Percentiles rank a stretch among this genome's conserved stretches.
Evolutionary conservation across 495 filamentous ascomycete species (phyloP).

Genomic region (Daldinia childiae): DNA sequence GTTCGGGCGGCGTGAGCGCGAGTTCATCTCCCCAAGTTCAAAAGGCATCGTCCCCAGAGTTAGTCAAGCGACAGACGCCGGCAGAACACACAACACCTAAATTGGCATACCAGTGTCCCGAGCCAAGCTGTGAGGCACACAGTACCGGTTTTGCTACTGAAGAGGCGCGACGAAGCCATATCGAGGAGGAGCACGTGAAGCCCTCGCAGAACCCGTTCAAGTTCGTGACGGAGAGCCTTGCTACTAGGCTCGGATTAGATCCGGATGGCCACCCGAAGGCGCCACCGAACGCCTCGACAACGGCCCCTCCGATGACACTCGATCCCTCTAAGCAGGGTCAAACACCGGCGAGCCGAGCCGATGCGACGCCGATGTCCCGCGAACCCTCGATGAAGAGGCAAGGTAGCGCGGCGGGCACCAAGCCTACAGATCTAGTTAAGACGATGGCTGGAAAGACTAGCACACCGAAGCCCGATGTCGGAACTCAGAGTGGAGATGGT

Average conservation of each 20-base stretch:
- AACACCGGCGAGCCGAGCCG: conserved; percentile 51
- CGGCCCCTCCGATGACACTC: conserved; percentile 45
- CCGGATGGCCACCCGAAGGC: conserved; percentile 53
- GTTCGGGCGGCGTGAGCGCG: conserved; percentile 42
- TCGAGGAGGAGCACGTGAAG: conserved; percentile 63
- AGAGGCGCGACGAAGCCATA: conserved; percentile 61
- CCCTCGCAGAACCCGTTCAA: conserved; percentile 62
- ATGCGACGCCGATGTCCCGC: conserved; percentile 58
- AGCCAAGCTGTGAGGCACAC: conserved; percentile 56
- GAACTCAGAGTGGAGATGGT: conserved; percentile 34
- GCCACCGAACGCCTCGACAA: conserved; percentile 20
- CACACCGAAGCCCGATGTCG: conserved; percentile 39
- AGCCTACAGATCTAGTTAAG: conserved; percentile 37
- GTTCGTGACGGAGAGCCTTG: conserved; percentile 59
- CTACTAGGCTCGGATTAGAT: conserved; percentile 56
- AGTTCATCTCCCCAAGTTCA: conserved; percentile 59
- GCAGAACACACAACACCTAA: conserved; percentile 52
- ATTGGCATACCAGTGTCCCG: conserved; percentile 54
- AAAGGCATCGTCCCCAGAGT: conserved; percentile 58
- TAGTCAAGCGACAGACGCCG: conserved; percentile 53
- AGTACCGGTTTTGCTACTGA: conserved; percentile 63
- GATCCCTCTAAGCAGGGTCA: conserved; percentile 57
- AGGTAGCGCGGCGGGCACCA: conserved; percentile 50
- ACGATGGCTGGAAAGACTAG: conserved; percentile 42
- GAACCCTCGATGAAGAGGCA: conserved; percentile 58